Conservation (phyloP, 2,329 filamentous ascomycete species). For the Fusarium avenaceum region DNA sequence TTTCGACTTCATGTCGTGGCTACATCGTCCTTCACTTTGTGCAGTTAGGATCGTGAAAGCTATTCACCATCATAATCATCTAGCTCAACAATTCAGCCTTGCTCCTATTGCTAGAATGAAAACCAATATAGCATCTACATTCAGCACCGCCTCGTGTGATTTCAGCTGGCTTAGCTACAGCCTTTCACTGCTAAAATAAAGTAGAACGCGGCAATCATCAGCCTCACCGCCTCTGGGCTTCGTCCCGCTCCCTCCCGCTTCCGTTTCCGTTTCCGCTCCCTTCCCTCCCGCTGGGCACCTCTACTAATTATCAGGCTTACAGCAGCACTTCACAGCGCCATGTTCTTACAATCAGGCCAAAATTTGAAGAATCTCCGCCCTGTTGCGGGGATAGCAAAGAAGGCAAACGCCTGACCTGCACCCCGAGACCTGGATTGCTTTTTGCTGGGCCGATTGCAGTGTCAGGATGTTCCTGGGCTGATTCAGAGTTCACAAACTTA, state of each 20-base stretch:
- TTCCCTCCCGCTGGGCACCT: constrained; percentile 47
- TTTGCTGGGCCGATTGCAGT: constrained; percentile 24
- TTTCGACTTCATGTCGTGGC: constrained; percentile 14
- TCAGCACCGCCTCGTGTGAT: constrained; percentile 34
- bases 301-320: constrained; percentile 17
- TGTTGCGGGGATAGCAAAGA: constrained; percentile 15
- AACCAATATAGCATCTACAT: constrained; percentile 5
- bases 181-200: constrained; percentile 23
- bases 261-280: constrained; percentile 41
- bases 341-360: constrained; percentile 17
- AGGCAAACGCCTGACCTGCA: constrained; percentile 24
- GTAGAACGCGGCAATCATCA: constrained; percentile 38
- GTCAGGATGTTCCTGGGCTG: constrained; percentile 37
- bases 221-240: constrained; percentile 49
- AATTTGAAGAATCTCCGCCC: constrained; percentile 8
- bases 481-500: constrained; percentile 20
- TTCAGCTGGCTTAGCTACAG: constrained; percentile 31
- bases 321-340: constrained; percentile 32
- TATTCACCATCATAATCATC: not conserved
- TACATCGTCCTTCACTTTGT: constrained; percentile 16
- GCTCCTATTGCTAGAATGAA: constrained; percentile 24
- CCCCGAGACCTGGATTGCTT: constrained; percentile 23
- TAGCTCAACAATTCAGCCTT: constrained; percentile 25
- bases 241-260: constrained; percentile 48
- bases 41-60: constrained; percentile 1